Evolutionary conservation across 2,329 filamentous ascomycete species (phyloP).

Genomic region (Stagonosporopsis cucurbitacearum): DNA sequence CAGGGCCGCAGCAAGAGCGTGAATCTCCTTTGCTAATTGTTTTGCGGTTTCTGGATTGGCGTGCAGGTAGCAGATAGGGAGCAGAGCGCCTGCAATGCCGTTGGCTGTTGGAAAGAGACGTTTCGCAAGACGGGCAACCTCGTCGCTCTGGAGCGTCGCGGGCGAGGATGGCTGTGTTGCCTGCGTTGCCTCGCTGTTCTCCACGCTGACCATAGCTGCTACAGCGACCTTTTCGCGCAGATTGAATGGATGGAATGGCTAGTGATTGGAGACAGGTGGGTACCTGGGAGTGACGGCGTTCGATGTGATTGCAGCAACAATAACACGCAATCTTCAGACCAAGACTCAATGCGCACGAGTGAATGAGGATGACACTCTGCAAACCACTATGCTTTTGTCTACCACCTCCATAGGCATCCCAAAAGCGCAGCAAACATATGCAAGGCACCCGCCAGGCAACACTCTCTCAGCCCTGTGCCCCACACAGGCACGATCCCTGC

Average conservation of each 20-base stretch:
- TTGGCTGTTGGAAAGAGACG: background rate
- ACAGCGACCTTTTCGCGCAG: slow-evolving; percentile 3
- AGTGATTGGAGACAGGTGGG: background rate
- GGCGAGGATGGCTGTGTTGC: background rate
- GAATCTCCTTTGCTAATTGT: background rate
- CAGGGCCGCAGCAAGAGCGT: background rate
- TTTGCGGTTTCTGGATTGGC: background rate
- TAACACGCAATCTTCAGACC: background rate
- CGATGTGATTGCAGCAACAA: background rate
- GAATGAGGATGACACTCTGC: background rate
- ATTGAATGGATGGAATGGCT: background rate
- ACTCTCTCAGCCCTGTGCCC: background rate
- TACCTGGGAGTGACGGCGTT: background rate
- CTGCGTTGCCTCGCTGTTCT: background rate
- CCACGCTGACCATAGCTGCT: background rate
- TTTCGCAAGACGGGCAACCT: background rate
- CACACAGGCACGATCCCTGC: background rate
- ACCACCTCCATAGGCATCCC: background rate
- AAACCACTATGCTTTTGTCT: background rate
- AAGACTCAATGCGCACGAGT: background rate
- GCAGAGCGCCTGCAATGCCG: slow-evolving; percentile 1
- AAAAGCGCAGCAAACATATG: background rate
- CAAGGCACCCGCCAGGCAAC: slow-evolving; percentile 6
- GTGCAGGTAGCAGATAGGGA: background rate
- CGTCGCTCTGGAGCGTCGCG: background rate